phyloP scores from a whole-genome alignment of 2,329 filamentous ascomycete species.

The Phialophora tarda region DNA sequence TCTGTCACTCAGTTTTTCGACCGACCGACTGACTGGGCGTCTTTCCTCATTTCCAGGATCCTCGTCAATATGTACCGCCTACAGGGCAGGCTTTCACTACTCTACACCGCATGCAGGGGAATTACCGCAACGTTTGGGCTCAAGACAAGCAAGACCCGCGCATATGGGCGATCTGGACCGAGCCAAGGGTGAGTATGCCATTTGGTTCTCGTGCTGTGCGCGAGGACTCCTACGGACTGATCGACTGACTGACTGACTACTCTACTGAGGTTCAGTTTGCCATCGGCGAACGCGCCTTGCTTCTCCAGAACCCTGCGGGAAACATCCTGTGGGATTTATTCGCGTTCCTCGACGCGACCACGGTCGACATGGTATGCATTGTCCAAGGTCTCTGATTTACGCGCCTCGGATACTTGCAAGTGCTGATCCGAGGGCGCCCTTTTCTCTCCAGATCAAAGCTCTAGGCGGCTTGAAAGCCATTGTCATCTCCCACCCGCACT shows the following conservation, averaged over 20 bases:
- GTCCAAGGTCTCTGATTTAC: not conserved
- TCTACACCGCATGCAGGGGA: not conserved
- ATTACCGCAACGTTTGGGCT: slow-evolving; percentile 1
- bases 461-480: not conserved
- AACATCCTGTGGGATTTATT: slow-evolving; percentile 84
- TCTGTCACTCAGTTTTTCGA: not conserved
- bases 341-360: slow-evolving; percentile 70
- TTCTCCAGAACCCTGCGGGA: slow-evolving; percentile 68
- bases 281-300: slow-evolving; percentile 75
- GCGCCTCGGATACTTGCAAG: not conserved
- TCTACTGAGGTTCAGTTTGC: slow-evolving; percentile 59
- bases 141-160: not conserved
- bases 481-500: slow-evolving; percentile 1
- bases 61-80: not conserved
- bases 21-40: not conserved
- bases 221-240: not conserved
- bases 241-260: not conserved
- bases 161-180: slow-evolving; percentile 1
- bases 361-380: slow-evolving; percentile 53
- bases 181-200: not conserved
- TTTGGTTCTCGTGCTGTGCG: not conserved
- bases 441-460: not conserved
- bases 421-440: not conserved
- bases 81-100: not conserved
- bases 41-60: not conserved